phyloP scores from a whole-genome alignment of 371 early-diverging fungal genomes.

The Ordospora colligata region DNA sequence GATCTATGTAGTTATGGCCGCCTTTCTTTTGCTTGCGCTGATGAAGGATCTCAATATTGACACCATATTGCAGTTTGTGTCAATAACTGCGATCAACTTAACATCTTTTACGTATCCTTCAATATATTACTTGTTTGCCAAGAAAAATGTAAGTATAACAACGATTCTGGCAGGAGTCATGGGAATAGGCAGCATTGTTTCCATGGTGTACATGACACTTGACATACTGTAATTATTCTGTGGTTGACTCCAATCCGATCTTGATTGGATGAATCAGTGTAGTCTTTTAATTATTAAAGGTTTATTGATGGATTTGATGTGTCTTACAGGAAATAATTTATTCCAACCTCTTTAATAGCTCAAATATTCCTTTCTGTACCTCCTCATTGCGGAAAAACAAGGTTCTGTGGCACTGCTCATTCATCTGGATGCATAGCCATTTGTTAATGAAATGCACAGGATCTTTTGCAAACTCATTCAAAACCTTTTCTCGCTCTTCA shows the following conservation, averaged over 20 bases:
- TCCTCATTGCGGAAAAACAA: slow-evolving; percentile 47
- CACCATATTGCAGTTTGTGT: neutral
- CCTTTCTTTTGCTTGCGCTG: neutral
- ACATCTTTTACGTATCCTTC: slow-evolving; percentile 17
- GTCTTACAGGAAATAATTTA: neutral
- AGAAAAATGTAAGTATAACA: slow-evolving; percentile 10
- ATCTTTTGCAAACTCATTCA: slow-evolving; percentile 48
- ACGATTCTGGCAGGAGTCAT: neutral
- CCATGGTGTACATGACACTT: slow-evolving; percentile 3
- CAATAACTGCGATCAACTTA: neutral
- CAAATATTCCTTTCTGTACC: slow-evolving; percentile 57
- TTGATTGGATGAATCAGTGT: neutral
- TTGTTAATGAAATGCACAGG: slow-evolving; percentile 57
- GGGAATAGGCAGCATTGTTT: neutral
- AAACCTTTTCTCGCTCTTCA: slow-evolving; percentile 25
- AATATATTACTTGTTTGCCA: slow-evolving; percentile 15
- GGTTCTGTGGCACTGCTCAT: slow-evolving; percentile 43
- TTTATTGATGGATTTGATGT: slow-evolving; percentile 18
- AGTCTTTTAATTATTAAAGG: slow-evolving; percentile 2
- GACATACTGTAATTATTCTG: neutral
- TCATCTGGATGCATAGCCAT: slow-evolving; percentile 50
- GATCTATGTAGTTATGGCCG: neutral
- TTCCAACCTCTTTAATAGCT: slow-evolving; percentile 46
- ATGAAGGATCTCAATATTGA: neutral
- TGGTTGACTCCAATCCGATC: neutral